Evolutionary conservation across 495 filamentous ascomycete genomes (phyloP).

Genomic region (Annulohypoxylon bovei): DNA sequence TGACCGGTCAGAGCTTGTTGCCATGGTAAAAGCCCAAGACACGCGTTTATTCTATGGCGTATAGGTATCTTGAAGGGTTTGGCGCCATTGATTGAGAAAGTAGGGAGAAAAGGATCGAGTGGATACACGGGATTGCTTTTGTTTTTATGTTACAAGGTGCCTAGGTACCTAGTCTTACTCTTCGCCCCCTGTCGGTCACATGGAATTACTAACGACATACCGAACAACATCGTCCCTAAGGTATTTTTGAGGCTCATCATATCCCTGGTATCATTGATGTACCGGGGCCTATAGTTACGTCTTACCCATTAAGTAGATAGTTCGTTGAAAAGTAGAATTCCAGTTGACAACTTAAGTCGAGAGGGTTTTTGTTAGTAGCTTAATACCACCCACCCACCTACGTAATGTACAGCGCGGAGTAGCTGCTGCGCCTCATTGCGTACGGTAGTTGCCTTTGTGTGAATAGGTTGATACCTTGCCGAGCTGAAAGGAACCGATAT

Average conservation of each 20-base stretch:
- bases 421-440: constrained; percentile 8
- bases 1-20: constrained; percentile 16
- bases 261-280: background rate
- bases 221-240: background rate
- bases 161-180: background rate
- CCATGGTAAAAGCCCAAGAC: constrained; percentile 9
- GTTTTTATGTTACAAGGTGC: background rate
- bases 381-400: background rate
- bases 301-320: background rate
- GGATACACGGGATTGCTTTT: background rate
- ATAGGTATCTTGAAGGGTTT: background rate
- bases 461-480: background rate
- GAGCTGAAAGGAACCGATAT: background rate
- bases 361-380: too few species aligned
- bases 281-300: background rate
- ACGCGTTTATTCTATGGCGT: background rate
- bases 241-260: background rate
- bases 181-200: constrained; percentile 10
- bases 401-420: background rate
- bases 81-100: background rate
- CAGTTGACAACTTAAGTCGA: too few species aligned
- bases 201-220: constrained; percentile 1
- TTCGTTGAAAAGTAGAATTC: background rate
- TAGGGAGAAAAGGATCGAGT: background rate
- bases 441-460: background rate